Percentiles rank a stretch among this genome's conserved stretches.
Evolutionary conservation across 2,329 filamentous ascomycete species (phyloP).

Genomic region (Dothiorella sarmentorum): DNA sequence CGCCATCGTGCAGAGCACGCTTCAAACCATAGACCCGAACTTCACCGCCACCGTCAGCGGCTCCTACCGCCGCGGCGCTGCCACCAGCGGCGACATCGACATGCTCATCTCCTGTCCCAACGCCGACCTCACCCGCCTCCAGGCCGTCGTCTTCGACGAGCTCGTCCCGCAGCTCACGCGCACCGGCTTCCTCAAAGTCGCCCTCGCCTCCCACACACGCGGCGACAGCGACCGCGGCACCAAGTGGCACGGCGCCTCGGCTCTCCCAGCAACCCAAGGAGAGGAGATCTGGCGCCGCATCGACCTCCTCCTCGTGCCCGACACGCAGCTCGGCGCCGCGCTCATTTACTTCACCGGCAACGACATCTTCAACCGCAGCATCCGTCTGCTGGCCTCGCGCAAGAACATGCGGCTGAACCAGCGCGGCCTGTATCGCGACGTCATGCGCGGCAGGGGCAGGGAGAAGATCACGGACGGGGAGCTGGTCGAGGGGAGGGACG

Average conservation of each 20-base stretch:
- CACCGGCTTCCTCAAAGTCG: slow-evolving; percentile 64
- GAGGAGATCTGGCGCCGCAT: slow-evolving; percentile 69
- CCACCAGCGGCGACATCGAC: slow-evolving; percentile 77
- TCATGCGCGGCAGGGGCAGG: slow-evolving; percentile 57
- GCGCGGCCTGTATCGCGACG: slow-evolving; percentile 69
- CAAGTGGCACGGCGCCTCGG: slow-evolving; percentile 87
- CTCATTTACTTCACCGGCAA: slow-evolving; percentile 96
- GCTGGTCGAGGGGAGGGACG: slow-evolving; percentile 69
- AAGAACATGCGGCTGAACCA: slow-evolving; percentile 86
- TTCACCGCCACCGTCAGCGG: slow-evolving; percentile 75
- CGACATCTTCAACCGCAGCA: slow-evolving; percentile 87
- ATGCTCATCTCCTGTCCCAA: slow-evolving; percentile 71
- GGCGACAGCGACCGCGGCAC: slow-evolving; percentile 53
- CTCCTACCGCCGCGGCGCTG: slow-evolving; percentile 77
- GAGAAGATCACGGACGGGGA: slow-evolving; percentile 64
- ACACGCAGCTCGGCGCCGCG: slow-evolving; percentile 74
- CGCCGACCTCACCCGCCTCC: slow-evolving; percentile 52
- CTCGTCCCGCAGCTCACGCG: slow-evolving; percentile 62
- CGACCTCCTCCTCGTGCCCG: slow-evolving; percentile 80
- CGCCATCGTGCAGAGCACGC: slow-evolving; percentile 57
- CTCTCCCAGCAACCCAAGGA: slow-evolving; percentile 52
- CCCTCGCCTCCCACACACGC: slow-evolving; percentile 58
- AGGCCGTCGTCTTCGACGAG: slow-evolving; percentile 57
- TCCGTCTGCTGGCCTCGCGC: slow-evolving; percentile 73
- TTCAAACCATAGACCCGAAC: slow-evolving; percentile 57